Conservation (phyloP, 208 protist genomes). For the Trypanosoma avium region DNA sequence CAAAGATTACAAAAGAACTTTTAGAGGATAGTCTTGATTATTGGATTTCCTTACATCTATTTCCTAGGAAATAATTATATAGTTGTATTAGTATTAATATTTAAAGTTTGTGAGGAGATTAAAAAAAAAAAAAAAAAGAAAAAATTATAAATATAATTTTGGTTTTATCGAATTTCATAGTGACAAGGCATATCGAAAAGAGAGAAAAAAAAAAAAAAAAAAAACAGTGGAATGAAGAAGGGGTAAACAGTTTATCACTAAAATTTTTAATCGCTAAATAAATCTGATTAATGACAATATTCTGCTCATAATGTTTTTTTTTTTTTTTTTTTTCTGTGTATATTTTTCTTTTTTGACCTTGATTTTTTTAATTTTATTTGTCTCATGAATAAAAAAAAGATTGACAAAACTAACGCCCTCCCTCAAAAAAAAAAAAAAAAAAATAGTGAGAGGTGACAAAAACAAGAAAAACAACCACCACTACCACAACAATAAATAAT, state of each 20-base stretch:
- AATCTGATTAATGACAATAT: too few species aligned
- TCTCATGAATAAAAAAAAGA: not conserved
- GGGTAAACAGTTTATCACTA: too few species aligned
- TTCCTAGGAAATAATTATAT: constrained; percentile 22
- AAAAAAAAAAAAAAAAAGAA: not conserved
- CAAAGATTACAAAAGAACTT: constrained; percentile 33
- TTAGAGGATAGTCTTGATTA: constrained; percentile 35
- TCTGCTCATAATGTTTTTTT: not conserved
- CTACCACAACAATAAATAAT: not conserved
- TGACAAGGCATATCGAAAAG: constrained; percentile 2
- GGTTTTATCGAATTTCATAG: not conserved
- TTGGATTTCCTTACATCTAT: constrained; percentile 29
- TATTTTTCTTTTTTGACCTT: not conserved
- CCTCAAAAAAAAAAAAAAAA: constrained; percentile 10
- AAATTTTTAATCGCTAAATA: too few species aligned
- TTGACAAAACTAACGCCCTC: too few species aligned
- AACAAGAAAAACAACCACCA: constrained; percentile 9
- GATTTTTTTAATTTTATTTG: not conserved
- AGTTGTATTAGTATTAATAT: not conserved
- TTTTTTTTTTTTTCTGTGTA: constrained; percentile 12
- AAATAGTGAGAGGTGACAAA: constrained; percentile 5
- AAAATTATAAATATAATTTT: not conserved
- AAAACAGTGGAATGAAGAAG: not conserved
- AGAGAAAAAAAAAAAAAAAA: constrained; percentile 1
- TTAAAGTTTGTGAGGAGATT: constrained; percentile 12